A percentile compares a stretch with the other conserved stretches of the same genome.
Evolutionary conservation across 345 rosid genomes (phyloP).

Genomic region (Xanthoceras sorbifolium): DNA sequence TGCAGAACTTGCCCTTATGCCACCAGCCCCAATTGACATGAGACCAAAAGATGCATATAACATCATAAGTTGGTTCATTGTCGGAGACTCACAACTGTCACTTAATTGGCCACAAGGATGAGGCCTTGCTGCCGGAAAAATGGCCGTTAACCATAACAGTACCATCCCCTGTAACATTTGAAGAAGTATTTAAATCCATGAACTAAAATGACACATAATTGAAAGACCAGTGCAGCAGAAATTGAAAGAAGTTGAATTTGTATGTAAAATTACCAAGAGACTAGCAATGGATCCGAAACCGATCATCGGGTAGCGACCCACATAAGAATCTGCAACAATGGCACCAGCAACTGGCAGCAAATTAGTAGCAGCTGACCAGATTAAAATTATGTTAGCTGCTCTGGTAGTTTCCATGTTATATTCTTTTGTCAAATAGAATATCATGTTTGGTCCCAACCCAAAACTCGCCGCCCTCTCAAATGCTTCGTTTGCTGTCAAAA

Average conservation of each 20-base stretch:
- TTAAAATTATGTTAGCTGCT: constrained; percentile 48
- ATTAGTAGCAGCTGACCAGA: constrained; percentile 61
- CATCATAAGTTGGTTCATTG: constrained; percentile 33
- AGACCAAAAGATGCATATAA: constrained; percentile 41
- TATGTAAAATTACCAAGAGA: constrained; percentile 42
- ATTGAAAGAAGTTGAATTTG: too few relatives aligned
- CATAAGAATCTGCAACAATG: constrained; percentile 61
- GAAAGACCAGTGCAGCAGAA: too few relatives aligned
- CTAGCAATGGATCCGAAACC: constrained; percentile 46
- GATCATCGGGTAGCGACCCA: constrained; percentile 58
- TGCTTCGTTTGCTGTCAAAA: constrained; percentile 56
- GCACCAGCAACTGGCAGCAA: constrained; percentile 61
- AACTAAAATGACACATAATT: too few relatives aligned
- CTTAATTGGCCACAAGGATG: constrained; percentile 31
- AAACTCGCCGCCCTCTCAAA: constrained; percentile 58
- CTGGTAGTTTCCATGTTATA: constrained; percentile 47
- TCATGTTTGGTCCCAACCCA: constrained; percentile 63
- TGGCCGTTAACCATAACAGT: constrained; percentile 42
- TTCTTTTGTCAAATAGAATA: constrained; percentile 53
- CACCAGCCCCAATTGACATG: constrained; percentile 64
- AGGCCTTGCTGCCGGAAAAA: constrained; percentile 33
- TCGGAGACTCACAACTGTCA: constrained; percentile 27
- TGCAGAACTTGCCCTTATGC: constrained; percentile 56
- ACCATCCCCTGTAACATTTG: constrained; percentile 44
- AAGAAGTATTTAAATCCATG: too few relatives aligned